phyloP scores from a whole-genome alignment of 768 basidiomycete species.

The Rhodosporidiobolus odoratus region DNA sequence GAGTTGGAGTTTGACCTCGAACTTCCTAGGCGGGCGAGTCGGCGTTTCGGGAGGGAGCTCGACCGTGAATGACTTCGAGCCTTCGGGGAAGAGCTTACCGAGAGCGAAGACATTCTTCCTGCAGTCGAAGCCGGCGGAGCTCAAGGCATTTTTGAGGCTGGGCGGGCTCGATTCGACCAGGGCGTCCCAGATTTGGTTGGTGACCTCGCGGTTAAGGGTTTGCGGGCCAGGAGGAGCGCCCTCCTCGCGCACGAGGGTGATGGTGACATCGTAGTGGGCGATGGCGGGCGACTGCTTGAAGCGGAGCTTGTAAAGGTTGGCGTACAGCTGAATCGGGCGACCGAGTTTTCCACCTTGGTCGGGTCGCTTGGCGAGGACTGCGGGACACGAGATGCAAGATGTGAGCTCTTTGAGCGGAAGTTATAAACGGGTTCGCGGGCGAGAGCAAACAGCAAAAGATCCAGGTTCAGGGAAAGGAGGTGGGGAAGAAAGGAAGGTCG shows the following conservation, averaged over 20 bases:
- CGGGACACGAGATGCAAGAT: too few relatives aligned
- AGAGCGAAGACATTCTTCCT: conserved; percentile 24
- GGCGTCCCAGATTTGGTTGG: conserved; percentile 25
- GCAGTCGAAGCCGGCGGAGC: conserved; percentile 18
- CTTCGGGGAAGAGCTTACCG: conserved; percentile 5
- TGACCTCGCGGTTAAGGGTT: neutral
- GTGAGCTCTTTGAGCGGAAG: too few relatives aligned
- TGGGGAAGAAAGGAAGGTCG: neutral
- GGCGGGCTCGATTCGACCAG: conserved; percentile 16
- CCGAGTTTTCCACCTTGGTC: conserved; percentile 17
- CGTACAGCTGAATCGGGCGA: conserved; percentile 2
- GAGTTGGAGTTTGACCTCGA: conserved; percentile 31
- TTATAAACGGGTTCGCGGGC: neutral
- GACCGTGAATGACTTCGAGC: conserved; percentile 17
- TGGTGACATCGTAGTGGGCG: conserved; percentile 20
- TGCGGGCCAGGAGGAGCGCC: neutral
- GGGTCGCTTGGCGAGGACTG: conserved; percentile 31
- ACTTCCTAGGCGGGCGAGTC: conserved; percentile 5
- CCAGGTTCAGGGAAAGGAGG: neutral
- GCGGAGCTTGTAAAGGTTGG: conserved; percentile 22
- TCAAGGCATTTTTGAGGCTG: neutral
- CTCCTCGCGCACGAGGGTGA: neutral
- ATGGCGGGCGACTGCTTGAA: conserved; percentile 12
- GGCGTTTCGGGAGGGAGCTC: conserved; percentile 18
- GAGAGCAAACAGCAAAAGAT: neutral